A percentile compares a stretch with the other conserved stretches of the same genome.
These are phyloP conservation scores for Cardamine occulta DNA, from an alignment of 345 rosid genomes.

Conservation along the genomic window DNA sequence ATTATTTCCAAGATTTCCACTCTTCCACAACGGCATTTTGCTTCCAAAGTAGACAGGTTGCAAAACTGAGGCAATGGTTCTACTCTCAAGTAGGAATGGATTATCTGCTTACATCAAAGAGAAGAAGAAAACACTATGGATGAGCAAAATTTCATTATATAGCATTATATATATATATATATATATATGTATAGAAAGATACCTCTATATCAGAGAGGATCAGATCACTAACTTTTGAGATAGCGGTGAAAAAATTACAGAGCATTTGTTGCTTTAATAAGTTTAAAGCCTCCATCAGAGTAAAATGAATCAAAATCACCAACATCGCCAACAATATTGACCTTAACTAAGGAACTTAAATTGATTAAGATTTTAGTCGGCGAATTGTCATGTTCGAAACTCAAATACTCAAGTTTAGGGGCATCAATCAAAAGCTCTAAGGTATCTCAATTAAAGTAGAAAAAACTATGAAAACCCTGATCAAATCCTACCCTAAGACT, in stretches of 20 bases:
- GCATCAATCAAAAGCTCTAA: not conserved
- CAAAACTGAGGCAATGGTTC: constrained; percentile 9
- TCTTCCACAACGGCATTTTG: not conserved
- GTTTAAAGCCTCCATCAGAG: not conserved
- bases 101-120: not conserved
- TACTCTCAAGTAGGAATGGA: not conserved
- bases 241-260: too few relatives aligned
- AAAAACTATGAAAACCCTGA: not conserved
- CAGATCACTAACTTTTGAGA: not conserved
- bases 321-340: not conserved
- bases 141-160: not conserved
- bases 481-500: not conserved
- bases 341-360: not conserved
- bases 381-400: not conserved
- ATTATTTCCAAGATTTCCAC: not conserved
- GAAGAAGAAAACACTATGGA: not conserved
- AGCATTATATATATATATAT: not conserved
- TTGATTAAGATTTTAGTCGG: not conserved
- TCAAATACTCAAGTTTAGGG: not conserved
- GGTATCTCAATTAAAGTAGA: not conserved
- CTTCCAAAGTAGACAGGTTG: constrained; percentile 10
- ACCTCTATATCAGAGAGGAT: not conserved
- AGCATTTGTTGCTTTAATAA: not conserved
- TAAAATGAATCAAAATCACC: not conserved
- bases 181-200: not conserved